These are phyloP conservation scores for Bretschneidera sinensis DNA, from an alignment of 345 rosid genomes.

Conservation along the genomic window DNA sequence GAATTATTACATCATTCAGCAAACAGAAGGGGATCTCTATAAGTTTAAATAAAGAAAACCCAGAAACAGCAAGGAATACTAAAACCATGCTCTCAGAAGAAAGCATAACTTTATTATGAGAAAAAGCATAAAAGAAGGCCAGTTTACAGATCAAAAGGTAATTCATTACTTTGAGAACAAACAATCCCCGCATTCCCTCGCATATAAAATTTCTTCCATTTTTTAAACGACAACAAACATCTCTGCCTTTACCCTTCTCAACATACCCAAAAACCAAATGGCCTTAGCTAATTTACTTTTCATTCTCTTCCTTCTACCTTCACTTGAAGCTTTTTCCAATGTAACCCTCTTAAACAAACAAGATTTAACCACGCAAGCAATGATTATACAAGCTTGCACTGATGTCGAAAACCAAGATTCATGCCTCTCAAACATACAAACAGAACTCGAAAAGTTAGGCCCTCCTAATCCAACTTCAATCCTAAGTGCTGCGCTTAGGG, in stretches of 20 bases:
- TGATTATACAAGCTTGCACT: conserved; percentile 45
- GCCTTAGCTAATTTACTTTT: conserved; percentile 23
- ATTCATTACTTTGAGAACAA: conserved; percentile 49
- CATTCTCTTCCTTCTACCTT: conserved; percentile 33
- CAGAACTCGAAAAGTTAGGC: conserved; percentile 29
- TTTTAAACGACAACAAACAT: background rate
- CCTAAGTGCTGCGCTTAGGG: conserved; percentile 50
- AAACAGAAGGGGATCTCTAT: too few relatives aligned
- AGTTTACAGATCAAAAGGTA: conserved; percentile 24
- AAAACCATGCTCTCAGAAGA: conserved; percentile 18
- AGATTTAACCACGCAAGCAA: conserved; percentile 29
- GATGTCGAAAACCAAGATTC: conserved; percentile 40
- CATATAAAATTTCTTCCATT: conserved; percentile 19
- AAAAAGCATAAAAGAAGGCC: conserved; percentile 33
- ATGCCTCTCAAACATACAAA: conserved; percentile 43
- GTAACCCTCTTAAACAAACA: conserved; percentile 21
- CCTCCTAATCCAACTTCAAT: conserved; percentile 38
- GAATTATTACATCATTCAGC: too few relatives aligned
- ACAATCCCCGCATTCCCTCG: conserved; percentile 30
- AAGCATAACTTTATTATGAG: conserved; percentile 46
- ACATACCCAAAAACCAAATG: conserved; percentile 29
- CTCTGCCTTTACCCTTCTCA: conserved; percentile 16
- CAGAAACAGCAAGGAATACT: background rate
- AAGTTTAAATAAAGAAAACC: too few relatives aligned
- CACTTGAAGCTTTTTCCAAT: conserved; percentile 28